Base-by-base conservation (phyloP, 495 filamentous ascomycete species). In the Aspergillus biplanus region DNA sequence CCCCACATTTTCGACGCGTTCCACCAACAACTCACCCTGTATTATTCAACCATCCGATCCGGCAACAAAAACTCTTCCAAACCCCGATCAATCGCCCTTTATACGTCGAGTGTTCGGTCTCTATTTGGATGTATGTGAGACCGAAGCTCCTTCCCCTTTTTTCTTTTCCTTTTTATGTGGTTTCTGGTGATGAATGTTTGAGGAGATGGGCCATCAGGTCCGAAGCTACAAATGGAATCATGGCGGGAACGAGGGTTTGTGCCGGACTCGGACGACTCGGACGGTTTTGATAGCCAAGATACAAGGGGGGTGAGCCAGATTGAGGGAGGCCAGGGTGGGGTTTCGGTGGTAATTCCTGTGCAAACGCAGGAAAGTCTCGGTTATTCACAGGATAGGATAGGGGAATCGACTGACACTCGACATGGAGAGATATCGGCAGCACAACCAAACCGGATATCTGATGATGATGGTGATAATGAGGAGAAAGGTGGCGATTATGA, bases 231-330 rank as follows among this genome's bases (percentile, higher is more conserved):
- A 75, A 87, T 86, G 85, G 79, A 84, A 80, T 81, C 80, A 80
- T 88, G 86, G 86, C 80, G 80, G 71, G 78, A 82, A 73, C 79
- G 80, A 73, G 85, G 86, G 57, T 88, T 80, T 78, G 86, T 88
- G 65, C 82, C 83, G 61, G 84, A 87, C 68, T 88, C 86, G 33
- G 86, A 88, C 64, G 82, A 82, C 37, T 83, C 86, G 54, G 86
- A 88, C 44, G 82, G 78, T 50, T 73, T 78, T 52, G 76, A 80
- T 18, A 75, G 71, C 44, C 71, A 76, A 58, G 68, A 75, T 7
- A 16, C 66, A n/a, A 63, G 59, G 54, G 70, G 67, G 27, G 55
- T 49, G 48, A 65, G 34, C 33, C 31, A 21, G 31, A 65, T 61
- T 33, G 49, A 59, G 15, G 34, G 46, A 32, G 39, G 13, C 37